A percentile compares a stretch with the other conserved stretches of the same genome.
These are phyloP conservation scores for Byssochlamys sp. DNA, from an alignment of 2,329 filamentous ascomycete genomes.

Conservation along the genomic window DNA sequence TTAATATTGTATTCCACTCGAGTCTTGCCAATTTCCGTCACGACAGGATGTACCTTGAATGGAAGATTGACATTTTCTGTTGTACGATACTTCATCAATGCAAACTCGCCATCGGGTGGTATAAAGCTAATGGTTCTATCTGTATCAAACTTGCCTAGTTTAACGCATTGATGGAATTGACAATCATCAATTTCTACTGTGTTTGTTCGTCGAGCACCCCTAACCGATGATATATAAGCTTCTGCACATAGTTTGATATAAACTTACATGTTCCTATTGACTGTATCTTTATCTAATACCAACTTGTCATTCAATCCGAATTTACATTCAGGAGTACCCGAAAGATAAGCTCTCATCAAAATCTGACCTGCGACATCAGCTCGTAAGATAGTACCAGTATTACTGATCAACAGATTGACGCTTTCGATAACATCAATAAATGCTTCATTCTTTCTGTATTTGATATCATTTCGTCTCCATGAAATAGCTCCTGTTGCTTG, in stretches of 20 bases:
- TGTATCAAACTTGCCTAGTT: conserved; percentile 89
- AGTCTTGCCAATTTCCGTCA: conserved; percentile 91
- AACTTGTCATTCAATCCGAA: conserved; percentile 94
- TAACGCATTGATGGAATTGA: conserved; percentile 97
- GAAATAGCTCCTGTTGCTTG: conserved; percentile 94
- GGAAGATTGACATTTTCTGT: conserved; percentile 98
- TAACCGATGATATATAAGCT: too few relatives aligned
- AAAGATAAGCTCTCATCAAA: conserved; percentile 94
- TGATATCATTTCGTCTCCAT: conserved; percentile 94
- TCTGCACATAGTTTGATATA: too few relatives aligned
- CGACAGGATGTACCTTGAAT: conserved; percentile 97
- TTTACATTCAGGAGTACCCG: conserved; percentile 95
- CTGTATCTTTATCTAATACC: conserved; percentile 65
- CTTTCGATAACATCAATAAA: conserved; percentile 99
- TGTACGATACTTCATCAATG: conserved; percentile 95
- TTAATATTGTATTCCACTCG: conserved; percentile 98
- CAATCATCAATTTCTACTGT: conserved; percentile 91
- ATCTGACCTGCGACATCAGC: conserved; percentile 96
- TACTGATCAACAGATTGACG: conserved; percentile 98
- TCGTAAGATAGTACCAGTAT: conserved; percentile 83
- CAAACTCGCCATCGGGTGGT: conserved; percentile 93
- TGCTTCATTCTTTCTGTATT: conserved; percentile 98
- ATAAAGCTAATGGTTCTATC: conserved; percentile 96
- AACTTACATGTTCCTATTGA: too few relatives aligned
- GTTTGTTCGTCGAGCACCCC: too few relatives aligned